These are phyloP conservation scores for Lippia alba DNA, from an alignment of 305 asterid genomes.

Conservation along the genomic window DNA sequence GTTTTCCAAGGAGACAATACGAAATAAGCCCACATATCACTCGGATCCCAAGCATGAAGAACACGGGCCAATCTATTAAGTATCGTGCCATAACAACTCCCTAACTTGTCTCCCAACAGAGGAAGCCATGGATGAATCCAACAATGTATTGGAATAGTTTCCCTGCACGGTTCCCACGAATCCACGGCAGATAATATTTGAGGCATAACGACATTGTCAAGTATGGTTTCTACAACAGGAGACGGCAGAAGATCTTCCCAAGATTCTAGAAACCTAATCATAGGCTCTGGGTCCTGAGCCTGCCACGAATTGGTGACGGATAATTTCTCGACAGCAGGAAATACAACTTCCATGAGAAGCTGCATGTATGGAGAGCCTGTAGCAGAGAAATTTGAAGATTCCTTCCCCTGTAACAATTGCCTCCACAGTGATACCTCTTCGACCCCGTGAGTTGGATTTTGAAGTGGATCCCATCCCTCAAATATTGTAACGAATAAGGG, in stretches of 20 bases:
- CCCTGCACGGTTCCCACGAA: neutral
- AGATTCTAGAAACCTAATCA: neutral
- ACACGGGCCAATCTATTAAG: conserved; percentile 8
- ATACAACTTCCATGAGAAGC: neutral
- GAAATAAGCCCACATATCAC: conserved; percentile 79
- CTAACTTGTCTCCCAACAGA: neutral
- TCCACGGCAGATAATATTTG: neutral
- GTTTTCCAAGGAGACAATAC: conserved; percentile 89
- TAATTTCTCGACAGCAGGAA: neutral
- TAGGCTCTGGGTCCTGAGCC: neutral
- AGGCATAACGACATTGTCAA: neutral
- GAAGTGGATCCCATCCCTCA: neutral
- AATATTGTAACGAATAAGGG: neutral
- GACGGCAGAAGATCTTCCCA: neutral
- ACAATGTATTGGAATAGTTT: neutral
- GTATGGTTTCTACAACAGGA: neutral
- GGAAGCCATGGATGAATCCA: neutral
- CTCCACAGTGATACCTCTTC: neutral
- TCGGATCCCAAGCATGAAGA: conserved; percentile 97
- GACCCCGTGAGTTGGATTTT: neutral
- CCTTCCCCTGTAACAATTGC: neutral
- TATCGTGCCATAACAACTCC: conserved; percentile 24
- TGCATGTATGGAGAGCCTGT: neutral
- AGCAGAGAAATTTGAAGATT: neutral
- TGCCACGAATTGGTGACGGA: neutral